Evolutionary conservation across 2,329 filamentous ascomycete genomes (phyloP).

Genomic region (Ophiostoma tasmaniense): DNA sequence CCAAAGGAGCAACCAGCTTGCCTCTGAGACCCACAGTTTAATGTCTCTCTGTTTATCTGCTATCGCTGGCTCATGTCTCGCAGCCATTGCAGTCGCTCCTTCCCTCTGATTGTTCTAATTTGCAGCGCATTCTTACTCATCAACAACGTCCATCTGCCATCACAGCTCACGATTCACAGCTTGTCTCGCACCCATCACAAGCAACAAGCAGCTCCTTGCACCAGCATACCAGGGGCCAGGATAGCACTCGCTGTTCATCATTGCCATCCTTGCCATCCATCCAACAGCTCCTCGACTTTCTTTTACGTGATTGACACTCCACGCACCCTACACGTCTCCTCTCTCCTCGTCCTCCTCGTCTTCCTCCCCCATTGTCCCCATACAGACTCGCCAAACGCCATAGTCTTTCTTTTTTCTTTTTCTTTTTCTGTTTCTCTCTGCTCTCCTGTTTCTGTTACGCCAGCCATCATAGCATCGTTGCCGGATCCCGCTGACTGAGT

Average conservation of each 20-base stretch:
- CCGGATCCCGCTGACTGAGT: background rate
- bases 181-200: background rate
- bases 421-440: background rate
- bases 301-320: background rate
- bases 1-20: slow-evolving; percentile 1
- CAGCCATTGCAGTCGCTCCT: background rate
- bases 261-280: background rate
- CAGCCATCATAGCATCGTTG: background rate
- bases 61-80: background rate
- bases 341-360: background rate
- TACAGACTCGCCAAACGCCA: background rate
- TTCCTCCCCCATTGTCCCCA: background rate
- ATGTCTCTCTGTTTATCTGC: background rate
- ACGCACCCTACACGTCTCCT: background rate
- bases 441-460: background rate
- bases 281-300: background rate
- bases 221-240: background rate
- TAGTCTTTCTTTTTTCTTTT: background rate
- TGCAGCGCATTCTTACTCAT: slow-evolving; percentile 3
- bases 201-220: background rate
- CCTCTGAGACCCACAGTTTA: background rate
- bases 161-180: background rate
- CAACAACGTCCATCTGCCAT: background rate
- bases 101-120: background rate
- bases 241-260: background rate